Conservation (phyloP, 495 filamentous ascomycete species). For the Glutinoglossum americanum region DNA sequence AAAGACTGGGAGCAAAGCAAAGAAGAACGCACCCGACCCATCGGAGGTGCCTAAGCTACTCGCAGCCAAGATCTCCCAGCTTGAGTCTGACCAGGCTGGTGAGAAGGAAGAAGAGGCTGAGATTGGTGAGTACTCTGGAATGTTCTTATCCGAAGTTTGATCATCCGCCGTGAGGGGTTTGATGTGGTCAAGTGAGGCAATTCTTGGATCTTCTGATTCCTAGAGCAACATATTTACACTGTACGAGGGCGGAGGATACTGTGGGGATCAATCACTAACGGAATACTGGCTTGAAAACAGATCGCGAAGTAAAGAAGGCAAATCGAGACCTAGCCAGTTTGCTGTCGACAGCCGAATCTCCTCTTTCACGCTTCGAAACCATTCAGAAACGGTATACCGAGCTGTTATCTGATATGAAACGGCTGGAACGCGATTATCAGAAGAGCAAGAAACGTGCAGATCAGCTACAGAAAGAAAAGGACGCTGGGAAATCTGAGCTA, state of each 20-base stretch:
- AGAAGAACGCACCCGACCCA: slow-evolving; percentile 37
- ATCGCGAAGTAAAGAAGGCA: slow-evolving; percentile 76
- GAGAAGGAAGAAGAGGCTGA: slow-evolving; percentile 91
- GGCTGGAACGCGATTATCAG: slow-evolving; percentile 74
- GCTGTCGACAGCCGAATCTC: slow-evolving; percentile 56
- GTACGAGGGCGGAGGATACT: background rate
- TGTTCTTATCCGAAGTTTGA: background rate
- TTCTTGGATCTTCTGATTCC: background rate
- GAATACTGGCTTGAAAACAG: slow-evolving; percentile 18
- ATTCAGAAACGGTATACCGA: slow-evolving; percentile 83
- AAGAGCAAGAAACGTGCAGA: slow-evolving; percentile 94
- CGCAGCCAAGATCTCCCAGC: slow-evolving; percentile 80
- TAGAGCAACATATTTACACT: background rate
- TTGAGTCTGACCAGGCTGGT: slow-evolving; percentile 77
- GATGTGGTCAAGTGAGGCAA: background rate
- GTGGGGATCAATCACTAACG: background rate
- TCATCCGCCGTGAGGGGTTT: background rate
- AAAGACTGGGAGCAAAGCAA: slow-evolving; percentile 35
- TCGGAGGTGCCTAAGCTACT: slow-evolving; percentile 77
- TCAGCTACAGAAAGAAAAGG: slow-evolving; percentile 89
- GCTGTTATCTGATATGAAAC: slow-evolving; percentile 80
- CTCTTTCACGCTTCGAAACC: slow-evolving; percentile 55
- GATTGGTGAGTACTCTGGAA: slow-evolving; percentile 52
- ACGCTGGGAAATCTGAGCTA: slow-evolving; percentile 64
- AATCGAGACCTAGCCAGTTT: slow-evolving; percentile 71